Base-by-base conservation (phyloP, 2,329 filamentous ascomycete species). In the Niveomyces coronatus region DNA sequence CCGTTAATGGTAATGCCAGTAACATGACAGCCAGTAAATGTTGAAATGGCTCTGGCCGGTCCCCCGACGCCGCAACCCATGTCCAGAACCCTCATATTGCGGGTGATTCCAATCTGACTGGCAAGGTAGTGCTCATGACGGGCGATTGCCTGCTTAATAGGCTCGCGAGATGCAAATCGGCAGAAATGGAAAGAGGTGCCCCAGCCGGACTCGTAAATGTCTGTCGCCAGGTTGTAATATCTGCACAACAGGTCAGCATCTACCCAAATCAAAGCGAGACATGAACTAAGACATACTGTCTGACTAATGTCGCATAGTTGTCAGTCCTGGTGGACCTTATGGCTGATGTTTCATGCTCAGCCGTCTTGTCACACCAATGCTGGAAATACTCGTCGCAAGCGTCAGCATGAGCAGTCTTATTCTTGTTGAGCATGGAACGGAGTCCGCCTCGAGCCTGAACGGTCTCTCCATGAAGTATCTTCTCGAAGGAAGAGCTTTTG, bases 91-190 rank as follows among this genome's bases (percentile, higher is more conserved):
- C 76, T 82, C 79, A 88, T 87, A 49, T 75, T 76, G 51, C 84
- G 76, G 58, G 79, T 75, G 52, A 95, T 77, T 47, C 79, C 79
- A 60, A 94, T 91, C 59, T 78, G 78, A 60, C 85, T 77, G 23
- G 88, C 88, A 14, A 95, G 79, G 65, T 94, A 95, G 70, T 95
- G 88, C 67, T 95, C 88, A 55, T 95, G 88, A 37, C 88, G 82
- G 49, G 87, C 85, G 59, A 94, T 87, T 42, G 87, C 88, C 61
- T 88, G 83, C 62, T 77, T 69, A 67, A 95, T 94, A 35, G 77
- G 66, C 66, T 95, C 88, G 52, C 82, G 82, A 49, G 79, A 70
- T 40, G 84, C 83, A 62, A 89, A 95, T 39, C 88, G 85, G 66
- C 85, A 93, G 74, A 95, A 95, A 65, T 95, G 88, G 73, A 95